A percentile compares a stretch with the other conserved stretches of the same genome.
phyloP scores from a whole-genome alignment of 1,284 basidiomycete species.

The Austroboletus novae-zelandiae region DNA sequence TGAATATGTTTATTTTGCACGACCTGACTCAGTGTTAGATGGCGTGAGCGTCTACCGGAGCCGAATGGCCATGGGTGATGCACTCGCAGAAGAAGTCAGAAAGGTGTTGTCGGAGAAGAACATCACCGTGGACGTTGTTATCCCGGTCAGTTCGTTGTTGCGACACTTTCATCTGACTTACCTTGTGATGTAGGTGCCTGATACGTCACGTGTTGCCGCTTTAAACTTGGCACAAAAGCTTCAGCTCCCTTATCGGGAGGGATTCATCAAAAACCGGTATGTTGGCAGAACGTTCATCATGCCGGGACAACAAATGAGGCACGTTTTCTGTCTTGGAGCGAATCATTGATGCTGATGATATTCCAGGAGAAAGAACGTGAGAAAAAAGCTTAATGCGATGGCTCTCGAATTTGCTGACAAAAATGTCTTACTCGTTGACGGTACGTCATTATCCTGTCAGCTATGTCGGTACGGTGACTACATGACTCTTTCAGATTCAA shows the following conservation, averaged over 20 bases:
- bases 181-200: slow-evolving; percentile 67
- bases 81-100: slow-evolving; percentile 85
- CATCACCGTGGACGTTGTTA: slow-evolving; percentile 89
- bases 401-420: slow-evolving; percentile 95
- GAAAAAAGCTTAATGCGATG: slow-evolving; percentile 98
- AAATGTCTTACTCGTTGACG: slow-evolving; percentile 95
- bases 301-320: slow-evolving; percentile 95
- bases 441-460: slow-evolving; percentile 39
- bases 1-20: slow-evolving; percentile 98
- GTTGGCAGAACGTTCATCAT: slow-evolving; percentile 99
- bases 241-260: slow-evolving; percentile 92
- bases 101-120: slow-evolving; percentile 70
- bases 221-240: slow-evolving; percentile 93
- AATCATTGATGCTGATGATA: slow-evolving; percentile 6
- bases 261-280: slow-evolving; percentile 99
- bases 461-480: not conserved
- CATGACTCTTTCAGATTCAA: slow-evolving; percentile 68
- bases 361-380: slow-evolving; percentile 86
- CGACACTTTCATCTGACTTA: slow-evolving; percentile 5
- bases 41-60: slow-evolving; percentile 97
- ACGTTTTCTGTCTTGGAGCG: slow-evolving; percentile 3
- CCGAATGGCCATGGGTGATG: slow-evolving; percentile 99
- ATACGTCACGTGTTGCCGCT: slow-evolving; percentile 95
- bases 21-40: slow-evolving; percentile 97
- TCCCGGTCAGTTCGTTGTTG: slow-evolving; percentile 63